Conservation (phyloP, 2,329 filamentous ascomycete genomes). For the Penicillium fuscoglaucum region DNA sequence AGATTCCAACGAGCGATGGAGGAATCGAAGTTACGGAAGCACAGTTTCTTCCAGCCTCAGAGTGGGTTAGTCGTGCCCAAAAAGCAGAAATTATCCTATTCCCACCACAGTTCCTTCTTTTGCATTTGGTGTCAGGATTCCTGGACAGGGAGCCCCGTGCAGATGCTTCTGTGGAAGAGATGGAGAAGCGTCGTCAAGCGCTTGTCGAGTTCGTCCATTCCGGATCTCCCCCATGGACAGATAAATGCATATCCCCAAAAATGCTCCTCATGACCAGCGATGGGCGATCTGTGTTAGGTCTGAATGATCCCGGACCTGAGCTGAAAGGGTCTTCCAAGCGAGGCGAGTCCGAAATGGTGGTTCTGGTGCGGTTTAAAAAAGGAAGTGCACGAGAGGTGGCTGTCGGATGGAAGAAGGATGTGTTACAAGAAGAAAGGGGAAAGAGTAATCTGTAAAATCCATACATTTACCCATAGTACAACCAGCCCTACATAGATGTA, state of each 20-base stretch:
- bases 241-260: slow-evolving; percentile 50
- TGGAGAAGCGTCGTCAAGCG: slow-evolving; percentile 43
- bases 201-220: slow-evolving; percentile 53
- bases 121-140: slow-evolving; percentile 53
- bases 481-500: neutral
- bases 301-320: slow-evolving; percentile 59
- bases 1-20: slow-evolving; percentile 70
- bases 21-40: slow-evolving; percentile 72
- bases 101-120: slow-evolving; percentile 75
- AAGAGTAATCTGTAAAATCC: slow-evolving; percentile 36
- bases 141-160: slow-evolving; percentile 43
- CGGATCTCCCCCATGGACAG: slow-evolving; percentile 46
- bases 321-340: slow-evolving; percentile 50
- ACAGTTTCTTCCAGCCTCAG: slow-evolving; percentile 67
- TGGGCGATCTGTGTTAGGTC: slow-evolving; percentile 52
- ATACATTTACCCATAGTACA: neutral
- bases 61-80: slow-evolving; percentile 68
- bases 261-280: slow-evolving; percentile 44
- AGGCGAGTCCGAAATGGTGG: slow-evolving; percentile 57
- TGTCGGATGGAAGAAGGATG: slow-evolving; percentile 52
- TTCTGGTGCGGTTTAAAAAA: slow-evolving; percentile 58
- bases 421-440: slow-evolving; percentile 39
- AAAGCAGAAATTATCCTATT: slow-evolving; percentile 76
- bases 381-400: slow-evolving; percentile 59
- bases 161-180: slow-evolving; percentile 26